Conservation (phyloP, 2,329 filamentous ascomycete species). For the Macrophomina pseudophaseolina region DNA sequence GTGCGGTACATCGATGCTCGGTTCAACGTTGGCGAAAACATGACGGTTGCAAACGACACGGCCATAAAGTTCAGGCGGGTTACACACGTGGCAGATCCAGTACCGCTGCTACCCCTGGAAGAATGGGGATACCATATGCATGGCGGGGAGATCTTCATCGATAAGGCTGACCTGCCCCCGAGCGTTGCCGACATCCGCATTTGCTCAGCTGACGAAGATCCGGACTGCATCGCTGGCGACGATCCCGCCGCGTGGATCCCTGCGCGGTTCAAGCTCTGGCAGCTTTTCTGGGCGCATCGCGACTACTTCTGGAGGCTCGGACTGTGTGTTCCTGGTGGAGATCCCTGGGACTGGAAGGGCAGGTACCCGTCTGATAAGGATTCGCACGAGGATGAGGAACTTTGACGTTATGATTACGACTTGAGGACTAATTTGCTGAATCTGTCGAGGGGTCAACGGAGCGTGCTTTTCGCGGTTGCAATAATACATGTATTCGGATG, state of each 20-base stretch:
- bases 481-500: background rate
- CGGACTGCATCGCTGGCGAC: conserved; percentile 68
- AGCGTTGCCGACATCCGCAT: conserved; percentile 68
- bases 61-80: conserved; percentile 71
- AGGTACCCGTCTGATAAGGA: conserved; percentile 42
- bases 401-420: conserved; percentile 1
- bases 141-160: conserved; percentile 85
- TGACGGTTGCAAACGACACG: conserved; percentile 7
- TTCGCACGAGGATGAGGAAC: conserved; percentile 27
- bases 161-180: conserved; percentile 72
- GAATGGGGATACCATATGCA: conserved; percentile 91
- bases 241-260: conserved; percentile 40
- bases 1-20: conserved; percentile 59
- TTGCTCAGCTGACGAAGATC: conserved; percentile 75
- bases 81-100: conserved; percentile 85
- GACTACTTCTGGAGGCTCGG: conserved; percentile 98
- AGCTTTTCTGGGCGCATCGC: conserved; percentile 88
- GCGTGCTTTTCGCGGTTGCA: background rate
- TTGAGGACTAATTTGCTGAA: background rate
- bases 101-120: conserved; percentile 80
- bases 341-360: conserved; percentile 69
- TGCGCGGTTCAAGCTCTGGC: conserved; percentile 79
- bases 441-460: background rate
- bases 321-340: conserved; percentile 82
- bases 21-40: conserved; percentile 47